Evolutionary conservation across 768 basidiomycete species (phyloP).

Genomic region (Cyathus striatus): DNA sequence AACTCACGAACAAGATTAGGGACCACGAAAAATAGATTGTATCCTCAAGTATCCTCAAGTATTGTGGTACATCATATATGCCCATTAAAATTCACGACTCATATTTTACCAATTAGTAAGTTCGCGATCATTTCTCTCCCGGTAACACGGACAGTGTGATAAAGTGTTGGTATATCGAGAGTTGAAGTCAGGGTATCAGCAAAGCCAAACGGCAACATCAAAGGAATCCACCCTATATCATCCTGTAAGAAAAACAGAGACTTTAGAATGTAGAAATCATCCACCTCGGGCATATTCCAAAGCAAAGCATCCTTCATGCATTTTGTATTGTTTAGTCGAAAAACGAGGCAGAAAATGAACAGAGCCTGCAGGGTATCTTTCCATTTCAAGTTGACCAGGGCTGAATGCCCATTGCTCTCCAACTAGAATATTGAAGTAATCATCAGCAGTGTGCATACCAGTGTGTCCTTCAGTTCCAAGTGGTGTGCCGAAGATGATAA

Average conservation of each 20-base stretch:
- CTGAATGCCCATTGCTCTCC: constrained; percentile 94
- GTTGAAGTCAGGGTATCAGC: constrained; percentile 85
- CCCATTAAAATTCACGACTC: too few species aligned
- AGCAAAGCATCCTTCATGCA: constrained; percentile 95
- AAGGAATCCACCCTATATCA: constrained; percentile 91
- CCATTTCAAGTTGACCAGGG: constrained; percentile 79
- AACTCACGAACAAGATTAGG: too few species aligned
- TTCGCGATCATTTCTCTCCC: constrained; percentile 83
- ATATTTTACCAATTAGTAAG: constrained; percentile 84
- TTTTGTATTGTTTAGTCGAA: constrained; percentile 93
- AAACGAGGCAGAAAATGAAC: constrained; percentile 84
- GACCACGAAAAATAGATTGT: too few species aligned
- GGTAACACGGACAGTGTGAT: constrained; percentile 71
- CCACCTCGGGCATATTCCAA: constrained; percentile 90
- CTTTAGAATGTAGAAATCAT: not conserved
- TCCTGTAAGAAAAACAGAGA: not conserved
- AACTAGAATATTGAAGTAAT: constrained; percentile 93
- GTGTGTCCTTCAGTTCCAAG: constrained; percentile 96
- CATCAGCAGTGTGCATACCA: constrained; percentile 92
- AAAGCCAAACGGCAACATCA: constrained; percentile 93
- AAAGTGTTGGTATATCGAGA: constrained; percentile 80
- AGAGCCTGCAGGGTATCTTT: constrained; percentile 78
- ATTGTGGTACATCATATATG: too few species aligned
- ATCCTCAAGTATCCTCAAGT: too few species aligned
- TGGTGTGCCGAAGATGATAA: constrained; percentile 94